phyloP scores from a whole-genome alignment of 1,139 yeast species.

The Arxiozyma slooffiae region DNA sequence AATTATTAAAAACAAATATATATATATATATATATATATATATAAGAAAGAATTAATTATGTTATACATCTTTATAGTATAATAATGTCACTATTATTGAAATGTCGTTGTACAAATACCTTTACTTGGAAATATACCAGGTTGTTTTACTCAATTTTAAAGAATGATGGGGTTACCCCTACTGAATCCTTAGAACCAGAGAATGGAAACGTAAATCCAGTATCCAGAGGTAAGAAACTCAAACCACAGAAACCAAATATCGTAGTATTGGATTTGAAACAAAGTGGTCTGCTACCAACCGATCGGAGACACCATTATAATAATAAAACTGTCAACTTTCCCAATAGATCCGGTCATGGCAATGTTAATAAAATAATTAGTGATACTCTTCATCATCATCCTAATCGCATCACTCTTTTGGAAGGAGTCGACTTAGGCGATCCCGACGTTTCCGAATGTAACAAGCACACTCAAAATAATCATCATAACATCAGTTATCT shows the following conservation, averaged over 20 bases:
- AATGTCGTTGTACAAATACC: background rate
- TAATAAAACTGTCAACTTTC: no score
- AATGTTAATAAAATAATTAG: no score
- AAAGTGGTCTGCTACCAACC: conserved; percentile 10
- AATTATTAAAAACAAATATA: no score
- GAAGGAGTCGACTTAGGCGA: conserved; percentile 25
- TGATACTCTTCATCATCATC: no score
- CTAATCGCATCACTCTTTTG: conserved; percentile 13
- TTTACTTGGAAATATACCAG: background rate
- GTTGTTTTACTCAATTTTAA: background rate
- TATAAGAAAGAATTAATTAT: no score
- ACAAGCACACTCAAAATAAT: no score
- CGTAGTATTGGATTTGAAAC: conserved; percentile 19
- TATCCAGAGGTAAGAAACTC: conserved; percentile 23
- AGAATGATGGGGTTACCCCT: background rate
- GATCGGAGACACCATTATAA: background rate
- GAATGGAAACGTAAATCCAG: no score
- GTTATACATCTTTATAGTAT: background rate
- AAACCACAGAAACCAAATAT: conserved; percentile 22
- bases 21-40: no score
- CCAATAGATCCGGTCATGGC: background rate
- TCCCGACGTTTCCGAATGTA: no score
- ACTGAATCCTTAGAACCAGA: no score
- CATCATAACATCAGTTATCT: background rate
- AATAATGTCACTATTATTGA: background rate